A percentile compares a stretch with the other conserved stretches of the same genome.
Conservation (phyloP, 2,329 filamentous ascomycete genomes). For the Calonectria pseudoturangicola region DNA sequence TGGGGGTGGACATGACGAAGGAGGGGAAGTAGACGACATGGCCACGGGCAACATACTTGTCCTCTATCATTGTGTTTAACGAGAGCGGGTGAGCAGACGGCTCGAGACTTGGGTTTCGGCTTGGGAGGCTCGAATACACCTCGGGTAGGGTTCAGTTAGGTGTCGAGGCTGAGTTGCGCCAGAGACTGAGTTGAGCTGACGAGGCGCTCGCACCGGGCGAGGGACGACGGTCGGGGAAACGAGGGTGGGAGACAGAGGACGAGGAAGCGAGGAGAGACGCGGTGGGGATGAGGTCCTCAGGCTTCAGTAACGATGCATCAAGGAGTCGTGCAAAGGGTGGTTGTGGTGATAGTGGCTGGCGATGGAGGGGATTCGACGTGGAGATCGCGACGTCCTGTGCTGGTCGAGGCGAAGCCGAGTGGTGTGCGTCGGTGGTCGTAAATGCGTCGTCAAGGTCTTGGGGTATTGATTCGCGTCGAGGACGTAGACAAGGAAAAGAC, state of each 20-base stretch:
- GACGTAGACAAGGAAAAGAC: slow-evolving; percentile 37
- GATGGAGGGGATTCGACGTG: slow-evolving; percentile 21
- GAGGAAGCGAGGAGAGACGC: slow-evolving; percentile 32
- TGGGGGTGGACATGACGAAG: slow-evolving; percentile 18
- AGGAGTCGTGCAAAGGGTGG: slow-evolving; percentile 36
- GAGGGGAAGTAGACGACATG: slow-evolving; percentile 6
- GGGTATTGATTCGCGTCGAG: slow-evolving; percentile 35
- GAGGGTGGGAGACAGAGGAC: slow-evolving; percentile 29
- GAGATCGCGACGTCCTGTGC: slow-evolving; percentile 44
- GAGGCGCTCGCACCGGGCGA: slow-evolving; percentile 54
- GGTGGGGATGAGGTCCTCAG: slow-evolving; percentile 5
- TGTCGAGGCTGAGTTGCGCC: slow-evolving; percentile 40
- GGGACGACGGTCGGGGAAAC: slow-evolving; percentile 42
- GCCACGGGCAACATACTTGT: slow-evolving; percentile 59
- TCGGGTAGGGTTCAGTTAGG: slow-evolving; percentile 28
- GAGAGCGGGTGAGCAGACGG: slow-evolving; percentile 47
- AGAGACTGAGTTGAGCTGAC: slow-evolving; percentile 41
- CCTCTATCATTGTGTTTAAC: slow-evolving; percentile 59
- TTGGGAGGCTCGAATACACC: slow-evolving; percentile 40
- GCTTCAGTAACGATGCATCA: slow-evolving; percentile 51
- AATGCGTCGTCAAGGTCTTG: slow-evolving; percentile 34
- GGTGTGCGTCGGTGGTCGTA: slow-evolving; percentile 40
- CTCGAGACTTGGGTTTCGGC: slow-evolving; percentile 36
- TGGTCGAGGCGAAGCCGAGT: slow-evolving; percentile 41
- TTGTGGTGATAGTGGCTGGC: slow-evolving; percentile 20